phyloP scores from a whole-genome alignment of 192 early-diverging fungal species.

The Jimgerdemannia lactiflua region DNA sequence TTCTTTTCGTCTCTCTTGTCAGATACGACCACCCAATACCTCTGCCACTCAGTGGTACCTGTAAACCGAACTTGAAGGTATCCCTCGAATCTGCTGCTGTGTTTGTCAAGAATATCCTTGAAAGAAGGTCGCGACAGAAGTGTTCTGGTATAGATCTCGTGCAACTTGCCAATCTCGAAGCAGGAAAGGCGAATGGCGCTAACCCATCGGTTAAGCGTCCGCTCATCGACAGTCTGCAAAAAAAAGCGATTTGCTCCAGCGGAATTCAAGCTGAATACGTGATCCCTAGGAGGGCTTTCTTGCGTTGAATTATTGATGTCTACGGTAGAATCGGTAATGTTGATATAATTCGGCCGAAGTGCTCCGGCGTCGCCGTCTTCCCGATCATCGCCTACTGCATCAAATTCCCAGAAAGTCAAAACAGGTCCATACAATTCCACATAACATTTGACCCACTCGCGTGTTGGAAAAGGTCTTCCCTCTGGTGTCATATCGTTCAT shows the following conservation, averaged over 20 bases:
- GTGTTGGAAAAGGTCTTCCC: constrained; percentile 53
- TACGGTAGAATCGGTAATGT: constrained; percentile 66
- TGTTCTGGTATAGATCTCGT: constrained; percentile 71
- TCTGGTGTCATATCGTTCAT: constrained; percentile 51
- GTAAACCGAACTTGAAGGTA: constrained; percentile 52
- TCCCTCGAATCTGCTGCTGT: constrained; percentile 45
- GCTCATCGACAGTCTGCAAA: constrained; percentile 51
- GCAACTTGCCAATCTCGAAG: constrained; percentile 70
- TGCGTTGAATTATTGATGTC: constrained; percentile 54
- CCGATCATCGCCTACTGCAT: constrained; percentile 6
- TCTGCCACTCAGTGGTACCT: constrained; percentile 44
- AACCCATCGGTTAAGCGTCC: constrained; percentile 65
- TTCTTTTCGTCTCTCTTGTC: constrained; percentile 44
- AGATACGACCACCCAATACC: constrained; percentile 40
- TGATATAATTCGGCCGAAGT: constrained; percentile 65
- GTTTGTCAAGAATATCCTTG: constrained; percentile 46
- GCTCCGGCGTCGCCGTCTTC: constrained; percentile 22
- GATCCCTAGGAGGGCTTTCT: constrained; percentile 32
- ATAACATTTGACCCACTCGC: constrained; percentile 71
- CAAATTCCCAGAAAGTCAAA: constrained; percentile 58
- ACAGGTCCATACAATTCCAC: constrained; percentile 70
- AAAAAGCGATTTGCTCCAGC: constrained; percentile 70
- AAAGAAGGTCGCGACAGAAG: constrained; percentile 41
- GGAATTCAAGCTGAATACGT: constrained; percentile 64
- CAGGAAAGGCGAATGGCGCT: constrained; percentile 68